Evolutionary conservation across 345 rosid species (phyloP).

Genomic region (Gossypium thurberi): DNA sequence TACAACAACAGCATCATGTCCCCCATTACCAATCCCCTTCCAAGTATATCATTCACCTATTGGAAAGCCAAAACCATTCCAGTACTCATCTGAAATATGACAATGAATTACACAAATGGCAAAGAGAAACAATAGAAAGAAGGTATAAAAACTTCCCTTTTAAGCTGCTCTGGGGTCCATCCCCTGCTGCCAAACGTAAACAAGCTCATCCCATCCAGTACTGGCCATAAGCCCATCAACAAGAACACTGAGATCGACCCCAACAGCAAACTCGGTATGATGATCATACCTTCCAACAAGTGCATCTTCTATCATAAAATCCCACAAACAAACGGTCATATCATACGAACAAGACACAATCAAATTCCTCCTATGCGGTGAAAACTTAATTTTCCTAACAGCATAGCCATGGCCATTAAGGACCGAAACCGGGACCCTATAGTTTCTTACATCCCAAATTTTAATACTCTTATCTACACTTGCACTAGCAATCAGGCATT

Average conservation of each 20-base stretch:
- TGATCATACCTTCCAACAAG: slow-evolving; percentile 77
- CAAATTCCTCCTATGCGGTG: slow-evolving; percentile 71
- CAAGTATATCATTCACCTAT: slow-evolving; percentile 1
- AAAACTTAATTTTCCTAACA: slow-evolving; percentile 76
- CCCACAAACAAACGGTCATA: slow-evolving; percentile 88
- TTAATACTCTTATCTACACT: slow-evolving; percentile 73
- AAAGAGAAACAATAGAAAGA: not conserved
- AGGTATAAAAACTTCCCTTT: slow-evolving; percentile 8
- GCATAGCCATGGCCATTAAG: slow-evolving; percentile 85
- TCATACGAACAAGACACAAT: slow-evolving; percentile 81
- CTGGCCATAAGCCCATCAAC: slow-evolving; percentile 88
- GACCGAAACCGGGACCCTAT: slow-evolving; percentile 56
- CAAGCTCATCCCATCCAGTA: slow-evolving; percentile 93
- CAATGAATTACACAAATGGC: not conserved
- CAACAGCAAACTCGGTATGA: slow-evolving; percentile 80
- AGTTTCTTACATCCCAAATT: slow-evolving; percentile 85
- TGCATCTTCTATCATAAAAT: slow-evolving; percentile 84
- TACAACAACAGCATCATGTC: not conserved
- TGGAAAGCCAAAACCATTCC: not conserved
- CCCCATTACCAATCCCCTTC: not conserved
- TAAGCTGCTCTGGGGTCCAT: slow-evolving; percentile 78
- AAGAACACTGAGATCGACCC: slow-evolving; percentile 88
- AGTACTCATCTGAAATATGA: not conserved
- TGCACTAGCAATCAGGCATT: slow-evolving; percentile 65
- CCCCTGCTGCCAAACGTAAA: slow-evolving; percentile 91